These are phyloP conservation scores for Citrullus mucosospermus DNA, from an alignment of 306 rosid species.

Conservation along the genomic window DNA sequence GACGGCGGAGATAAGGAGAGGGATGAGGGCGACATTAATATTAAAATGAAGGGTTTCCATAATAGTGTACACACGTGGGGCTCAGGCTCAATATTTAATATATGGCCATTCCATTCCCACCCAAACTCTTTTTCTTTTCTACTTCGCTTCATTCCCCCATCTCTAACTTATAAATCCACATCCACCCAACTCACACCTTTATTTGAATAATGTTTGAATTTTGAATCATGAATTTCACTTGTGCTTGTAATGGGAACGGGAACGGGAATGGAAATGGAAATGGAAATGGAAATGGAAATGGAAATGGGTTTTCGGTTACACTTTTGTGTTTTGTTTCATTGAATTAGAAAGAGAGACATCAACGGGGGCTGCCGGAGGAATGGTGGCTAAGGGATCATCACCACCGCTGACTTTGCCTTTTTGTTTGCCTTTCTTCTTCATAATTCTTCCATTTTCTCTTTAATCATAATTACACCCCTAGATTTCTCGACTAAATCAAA, in stretches of 20 bases:
- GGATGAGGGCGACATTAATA: background rate
- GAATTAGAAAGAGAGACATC: constrained; percentile 1
- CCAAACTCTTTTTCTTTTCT: background rate
- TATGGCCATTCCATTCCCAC: background rate
- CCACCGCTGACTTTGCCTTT: background rate
- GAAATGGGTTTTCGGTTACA: constrained; percentile 40
- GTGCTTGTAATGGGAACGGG: background rate
- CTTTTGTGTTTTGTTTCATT: background rate
- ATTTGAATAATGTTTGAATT: no score
- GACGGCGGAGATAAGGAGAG: constrained; percentile 1
- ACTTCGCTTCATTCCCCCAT: background rate
- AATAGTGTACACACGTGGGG: background rate
- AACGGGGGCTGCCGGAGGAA: constrained; percentile 5
- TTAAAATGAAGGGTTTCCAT: background rate
- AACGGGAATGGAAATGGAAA: background rate
- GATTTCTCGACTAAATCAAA: background rate
- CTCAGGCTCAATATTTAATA: background rate
- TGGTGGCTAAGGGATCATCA: constrained; percentile 4
- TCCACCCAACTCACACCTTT: background rate
- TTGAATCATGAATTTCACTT: background rate
- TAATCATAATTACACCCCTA: constrained; percentile 1
- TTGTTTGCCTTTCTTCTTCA: background rate
- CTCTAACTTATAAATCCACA: background rate
- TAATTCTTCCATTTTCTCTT: background rate
- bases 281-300: background rate